These are phyloP conservation scores for Malus hybrid DNA, from an alignment of 331 rosid genomes.

Conservation along the genomic window DNA sequence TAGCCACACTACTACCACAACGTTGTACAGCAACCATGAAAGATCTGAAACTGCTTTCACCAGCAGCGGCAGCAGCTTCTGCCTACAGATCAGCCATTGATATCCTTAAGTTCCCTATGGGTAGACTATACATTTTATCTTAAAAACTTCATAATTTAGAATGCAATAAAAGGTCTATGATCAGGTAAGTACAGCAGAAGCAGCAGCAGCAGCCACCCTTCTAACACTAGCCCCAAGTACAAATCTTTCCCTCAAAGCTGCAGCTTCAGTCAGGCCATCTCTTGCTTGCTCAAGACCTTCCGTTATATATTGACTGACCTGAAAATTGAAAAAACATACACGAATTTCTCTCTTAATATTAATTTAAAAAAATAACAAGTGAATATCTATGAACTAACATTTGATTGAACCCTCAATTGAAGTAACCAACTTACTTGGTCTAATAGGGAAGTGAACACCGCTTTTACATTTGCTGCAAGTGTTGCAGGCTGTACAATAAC, in stretches of 20 bases:
- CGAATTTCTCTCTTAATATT: neutral
- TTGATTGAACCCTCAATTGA: neutral
- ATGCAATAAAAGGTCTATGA: slow-evolving; percentile 17
- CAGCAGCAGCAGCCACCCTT: slow-evolving; percentile 99
- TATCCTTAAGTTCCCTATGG: neutral
- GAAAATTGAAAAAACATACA: slow-evolving; percentile 7
- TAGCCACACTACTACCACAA: slow-evolving; percentile 97
- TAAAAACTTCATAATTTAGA: neutral
- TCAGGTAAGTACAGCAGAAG: slow-evolving; percentile 70
- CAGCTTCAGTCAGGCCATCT: slow-evolving; percentile 88
- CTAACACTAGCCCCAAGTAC: slow-evolving; percentile 71
- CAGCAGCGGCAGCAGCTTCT: slow-evolving; percentile 99
- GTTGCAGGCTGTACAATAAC: slow-evolving; percentile 62
- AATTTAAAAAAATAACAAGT: neutral
- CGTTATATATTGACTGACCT: slow-evolving; percentile 94
- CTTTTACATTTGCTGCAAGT: slow-evolving; percentile 76
- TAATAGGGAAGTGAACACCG: slow-evolving; percentile 83
- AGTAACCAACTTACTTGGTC: slow-evolving; percentile 79
- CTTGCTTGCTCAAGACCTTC: slow-evolving; percentile 97
- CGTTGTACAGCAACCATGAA: slow-evolving; percentile 99
- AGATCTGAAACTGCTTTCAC: slow-evolving; percentile 99
- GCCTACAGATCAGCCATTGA: slow-evolving; percentile 57
- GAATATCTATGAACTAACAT: neutral
- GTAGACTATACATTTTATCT: slow-evolving; percentile 10
- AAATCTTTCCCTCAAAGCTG: slow-evolving; percentile 90